Percentiles rank a stretch among this genome's conserved stretches.
These are phyloP conservation scores for Biscogniauxia sp. DNA, from an alignment of 2,329 filamentous ascomycete species.

Conservation along the genomic window DNA sequence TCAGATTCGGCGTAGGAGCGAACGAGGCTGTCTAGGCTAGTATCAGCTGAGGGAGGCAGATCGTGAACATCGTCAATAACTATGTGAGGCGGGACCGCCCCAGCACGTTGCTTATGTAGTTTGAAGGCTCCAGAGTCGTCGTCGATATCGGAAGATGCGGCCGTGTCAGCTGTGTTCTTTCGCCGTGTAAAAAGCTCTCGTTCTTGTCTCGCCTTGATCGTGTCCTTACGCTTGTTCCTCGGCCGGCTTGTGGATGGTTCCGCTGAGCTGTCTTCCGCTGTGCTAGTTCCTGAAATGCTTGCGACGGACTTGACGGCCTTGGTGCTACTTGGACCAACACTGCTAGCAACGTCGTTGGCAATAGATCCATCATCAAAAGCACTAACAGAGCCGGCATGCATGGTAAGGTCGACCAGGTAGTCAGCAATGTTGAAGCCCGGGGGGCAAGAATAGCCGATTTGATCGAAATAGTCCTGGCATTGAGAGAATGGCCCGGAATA, in stretches of 20 bases:
- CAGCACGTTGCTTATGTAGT: slow-evolving; percentile 45
- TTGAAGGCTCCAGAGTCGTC: slow-evolving; percentile 52
- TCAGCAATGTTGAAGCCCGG: slow-evolving; percentile 98
- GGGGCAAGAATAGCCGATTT: slow-evolving; percentile 87
- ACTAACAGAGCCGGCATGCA: slow-evolving; percentile 75
- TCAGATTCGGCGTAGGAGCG: slow-evolving; percentile 73
- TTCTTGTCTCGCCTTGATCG: slow-evolving; percentile 82
- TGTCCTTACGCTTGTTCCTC: slow-evolving; percentile 70
- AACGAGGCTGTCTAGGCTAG: slow-evolving; percentile 80
- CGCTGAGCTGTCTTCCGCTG: slow-evolving; percentile 63
- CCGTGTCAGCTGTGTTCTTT: slow-evolving; percentile 62
- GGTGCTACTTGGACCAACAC: slow-evolving; percentile 80
- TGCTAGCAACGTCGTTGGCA: slow-evolving; percentile 52
- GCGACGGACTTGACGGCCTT: slow-evolving; percentile 87
- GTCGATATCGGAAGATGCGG: slow-evolving; percentile 58
- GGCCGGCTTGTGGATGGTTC: slow-evolving; percentile 64
- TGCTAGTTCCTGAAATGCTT: slow-evolving; percentile 74
- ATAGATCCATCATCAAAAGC: slow-evolving; percentile 57
- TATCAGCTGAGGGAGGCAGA: slow-evolving; percentile 61
- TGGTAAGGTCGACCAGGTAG: slow-evolving; percentile 94
- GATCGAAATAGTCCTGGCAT: slow-evolving; percentile 91
- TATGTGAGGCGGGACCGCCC: slow-evolving; percentile 52
- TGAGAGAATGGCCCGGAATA: slow-evolving; percentile 88
- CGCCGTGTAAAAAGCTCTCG: slow-evolving; percentile 86
- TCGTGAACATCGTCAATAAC: slow-evolving; percentile 68